Percentiles rank a stretch among this genome's conserved stretches.
These are phyloP conservation scores for Triangularia verruculosa DNA, from an alignment of 2,329 filamentous ascomycete genomes.

Conservation along the genomic window DNA sequence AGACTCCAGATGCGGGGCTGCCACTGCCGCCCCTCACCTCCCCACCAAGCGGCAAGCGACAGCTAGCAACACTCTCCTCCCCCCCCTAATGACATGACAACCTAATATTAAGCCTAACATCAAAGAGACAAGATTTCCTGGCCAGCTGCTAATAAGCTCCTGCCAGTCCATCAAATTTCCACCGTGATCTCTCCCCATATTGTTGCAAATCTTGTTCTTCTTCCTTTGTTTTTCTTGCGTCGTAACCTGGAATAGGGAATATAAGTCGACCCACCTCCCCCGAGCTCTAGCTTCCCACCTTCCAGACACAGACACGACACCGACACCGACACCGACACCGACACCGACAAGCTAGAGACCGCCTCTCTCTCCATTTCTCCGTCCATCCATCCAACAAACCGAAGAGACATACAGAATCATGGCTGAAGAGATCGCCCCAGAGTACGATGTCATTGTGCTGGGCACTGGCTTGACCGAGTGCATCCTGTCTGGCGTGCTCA, in stretches of 20 bases:
- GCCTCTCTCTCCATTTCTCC: conserved; percentile 1
- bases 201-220: not conserved
- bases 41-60: conserved; percentile 10
- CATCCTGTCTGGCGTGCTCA: conserved; percentile 94
- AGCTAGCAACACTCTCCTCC: not conserved
- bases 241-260: not conserved
- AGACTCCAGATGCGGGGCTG: conserved; percentile 25
- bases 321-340: too few relatives aligned
- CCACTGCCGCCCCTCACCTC: conserved; percentile 21
- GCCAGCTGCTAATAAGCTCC: conserved; percentile 13
- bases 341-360: not conserved
- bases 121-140: conserved; percentile 6
- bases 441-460: conserved; percentile 98
- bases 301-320: not conserved
- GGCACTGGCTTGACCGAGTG: conserved; percentile 98
- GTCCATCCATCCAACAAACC: not conserved
- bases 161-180: conserved; percentile 15
- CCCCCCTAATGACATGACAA: conserved; percentile 15
- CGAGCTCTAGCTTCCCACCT: conserved; percentile 10
- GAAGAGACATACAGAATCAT: conserved; percentile 50
- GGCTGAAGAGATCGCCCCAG: conserved; percentile 90
- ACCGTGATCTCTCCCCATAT: not conserved
- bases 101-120: conserved; percentile 21
- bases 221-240: conserved; percentile 1
- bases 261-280: conserved; percentile 5